Conservation (phyloP, 1,284 basidiomycete genomes). For the Ustanciosporium gigantosporum region DNA sequence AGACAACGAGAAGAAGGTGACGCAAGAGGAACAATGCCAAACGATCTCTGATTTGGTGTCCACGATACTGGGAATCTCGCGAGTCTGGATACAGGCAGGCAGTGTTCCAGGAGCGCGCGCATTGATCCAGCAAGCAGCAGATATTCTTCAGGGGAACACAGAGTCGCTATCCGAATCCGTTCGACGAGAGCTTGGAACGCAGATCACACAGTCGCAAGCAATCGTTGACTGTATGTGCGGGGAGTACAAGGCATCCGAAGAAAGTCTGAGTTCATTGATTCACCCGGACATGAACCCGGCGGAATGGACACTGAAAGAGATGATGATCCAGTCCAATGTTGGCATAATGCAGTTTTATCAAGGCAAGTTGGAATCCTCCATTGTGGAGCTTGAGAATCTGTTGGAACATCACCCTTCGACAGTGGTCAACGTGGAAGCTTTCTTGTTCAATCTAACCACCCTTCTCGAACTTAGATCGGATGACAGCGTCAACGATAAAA, state of each 20-base stretch:
- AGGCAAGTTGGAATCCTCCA: constrained; percentile 13
- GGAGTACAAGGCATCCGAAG: neutral
- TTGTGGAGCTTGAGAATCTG: constrained; percentile 10
- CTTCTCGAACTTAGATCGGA: constrained; percentile 38
- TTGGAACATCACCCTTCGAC: constrained; percentile 2
- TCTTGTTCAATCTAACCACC: constrained; percentile 44
- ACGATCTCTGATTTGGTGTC: constrained; percentile 1
- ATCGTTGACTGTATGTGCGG: constrained; percentile 5
- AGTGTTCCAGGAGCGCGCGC: no score
- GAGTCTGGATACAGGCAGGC: neutral
- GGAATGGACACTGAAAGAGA: no score
- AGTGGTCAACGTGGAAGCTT: constrained; percentile 13
- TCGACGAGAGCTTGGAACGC: no score
- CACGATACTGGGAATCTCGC: neutral
- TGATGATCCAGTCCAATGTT: neutral
- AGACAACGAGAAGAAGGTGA: no score
- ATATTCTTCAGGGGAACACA: no score
- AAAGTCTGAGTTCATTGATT: no score
- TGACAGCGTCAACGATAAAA: constrained; percentile 13
- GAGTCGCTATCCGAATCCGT: no score
- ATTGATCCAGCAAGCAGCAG: no score
- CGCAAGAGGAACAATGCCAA: constrained; percentile 1
- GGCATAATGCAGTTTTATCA: constrained; percentile 19
- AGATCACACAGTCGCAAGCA: no score
- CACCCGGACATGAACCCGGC: no score